Conservation (phyloP, 2,329 filamentous ascomycete species). For the Exophiala aquamarina region DNA sequence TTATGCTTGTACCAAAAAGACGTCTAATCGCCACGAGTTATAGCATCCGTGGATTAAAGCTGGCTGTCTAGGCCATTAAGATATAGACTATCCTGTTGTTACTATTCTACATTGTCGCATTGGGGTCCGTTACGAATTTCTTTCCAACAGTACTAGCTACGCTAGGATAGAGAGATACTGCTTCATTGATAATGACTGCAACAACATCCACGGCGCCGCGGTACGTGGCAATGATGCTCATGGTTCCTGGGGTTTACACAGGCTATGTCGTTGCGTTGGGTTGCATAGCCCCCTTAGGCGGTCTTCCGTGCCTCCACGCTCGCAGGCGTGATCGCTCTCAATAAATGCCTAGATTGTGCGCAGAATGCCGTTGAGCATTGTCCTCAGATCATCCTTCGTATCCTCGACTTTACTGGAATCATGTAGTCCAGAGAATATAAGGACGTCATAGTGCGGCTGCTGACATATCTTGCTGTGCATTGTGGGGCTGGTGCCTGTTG, state of each 20-base stretch:
- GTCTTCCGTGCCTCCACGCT: no score
- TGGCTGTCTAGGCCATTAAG: neutral
- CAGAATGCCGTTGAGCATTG: no score
- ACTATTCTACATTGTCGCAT: neutral
- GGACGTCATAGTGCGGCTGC: no score
- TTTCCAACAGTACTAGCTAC: neutral
- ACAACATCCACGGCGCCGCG: constrained; percentile 56
- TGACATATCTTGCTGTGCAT: no score
- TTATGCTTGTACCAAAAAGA: neutral
- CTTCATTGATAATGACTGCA: neutral
- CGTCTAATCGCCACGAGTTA: neutral
- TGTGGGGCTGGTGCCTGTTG: no score
- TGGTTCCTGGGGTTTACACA: constrained; percentile 48
- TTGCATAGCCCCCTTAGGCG: no score
- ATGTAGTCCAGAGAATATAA: no score
- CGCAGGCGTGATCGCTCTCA: no score
- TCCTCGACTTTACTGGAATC: no score
- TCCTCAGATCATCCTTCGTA: no score
- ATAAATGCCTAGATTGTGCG: no score
- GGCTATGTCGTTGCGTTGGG: constrained; percentile 67
- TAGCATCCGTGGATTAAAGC: neutral
- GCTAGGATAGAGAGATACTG: neutral
- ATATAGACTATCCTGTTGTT: neutral
- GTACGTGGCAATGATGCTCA: constrained; percentile 72
- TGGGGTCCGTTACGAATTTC: neutral